Percentiles rank a stretch among this genome's conserved stretches.
phyloP scores from a whole-genome alignment of 768 basidiomycete species.

The Naganishia vaughanmartiniae region DNA sequence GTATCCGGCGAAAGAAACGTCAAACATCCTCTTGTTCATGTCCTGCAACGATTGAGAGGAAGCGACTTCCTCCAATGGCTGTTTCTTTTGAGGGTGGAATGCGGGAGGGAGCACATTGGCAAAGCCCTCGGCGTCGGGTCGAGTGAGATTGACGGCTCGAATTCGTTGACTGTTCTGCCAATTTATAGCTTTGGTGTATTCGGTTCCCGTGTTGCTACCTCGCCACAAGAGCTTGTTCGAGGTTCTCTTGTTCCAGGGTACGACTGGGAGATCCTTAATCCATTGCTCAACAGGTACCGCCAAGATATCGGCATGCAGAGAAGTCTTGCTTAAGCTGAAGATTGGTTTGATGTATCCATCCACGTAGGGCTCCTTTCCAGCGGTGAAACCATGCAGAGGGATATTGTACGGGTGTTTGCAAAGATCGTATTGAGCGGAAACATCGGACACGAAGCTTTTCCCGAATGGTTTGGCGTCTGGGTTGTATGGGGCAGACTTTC shows the following conservation, averaged over 20 bases:
- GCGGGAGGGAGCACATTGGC: slow-evolving; percentile 29
- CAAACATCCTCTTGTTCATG: slow-evolving; percentile 36
- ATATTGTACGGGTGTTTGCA: slow-evolving; percentile 52
- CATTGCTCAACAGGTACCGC: slow-evolving; percentile 49
- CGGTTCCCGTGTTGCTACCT: slow-evolving; percentile 46
- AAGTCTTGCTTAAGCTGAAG: slow-evolving; percentile 45
- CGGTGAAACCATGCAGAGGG: slow-evolving; percentile 51
- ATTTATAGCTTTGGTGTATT: slow-evolving; percentile 33
- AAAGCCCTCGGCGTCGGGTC: slow-evolving; percentile 15
- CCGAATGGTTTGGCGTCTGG: slow-evolving; percentile 15
- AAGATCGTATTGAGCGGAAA: slow-evolving; percentile 48
- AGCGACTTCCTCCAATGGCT: slow-evolving; percentile 19
- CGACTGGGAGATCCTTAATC: slow-evolving; percentile 33
- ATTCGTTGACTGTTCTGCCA: slow-evolving; percentile 47
- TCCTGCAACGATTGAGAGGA: not conserved
- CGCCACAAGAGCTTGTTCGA: slow-evolving; percentile 44
- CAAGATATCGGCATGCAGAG: slow-evolving; percentile 44
- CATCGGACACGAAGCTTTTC: slow-evolving; percentile 50
- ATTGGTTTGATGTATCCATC: slow-evolving; percentile 39
- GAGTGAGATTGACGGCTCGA: slow-evolving; percentile 36
- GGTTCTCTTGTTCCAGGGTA: slow-evolving; percentile 44
- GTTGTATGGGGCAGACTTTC: not conserved
- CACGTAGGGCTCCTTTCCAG: slow-evolving; percentile 36
- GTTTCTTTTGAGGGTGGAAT: slow-evolving; percentile 22
- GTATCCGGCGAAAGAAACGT: slow-evolving; percentile 40